Base-by-base conservation (phyloP, 2,329 filamentous ascomycete genomes). In the Chaetomium globosum region DNA sequence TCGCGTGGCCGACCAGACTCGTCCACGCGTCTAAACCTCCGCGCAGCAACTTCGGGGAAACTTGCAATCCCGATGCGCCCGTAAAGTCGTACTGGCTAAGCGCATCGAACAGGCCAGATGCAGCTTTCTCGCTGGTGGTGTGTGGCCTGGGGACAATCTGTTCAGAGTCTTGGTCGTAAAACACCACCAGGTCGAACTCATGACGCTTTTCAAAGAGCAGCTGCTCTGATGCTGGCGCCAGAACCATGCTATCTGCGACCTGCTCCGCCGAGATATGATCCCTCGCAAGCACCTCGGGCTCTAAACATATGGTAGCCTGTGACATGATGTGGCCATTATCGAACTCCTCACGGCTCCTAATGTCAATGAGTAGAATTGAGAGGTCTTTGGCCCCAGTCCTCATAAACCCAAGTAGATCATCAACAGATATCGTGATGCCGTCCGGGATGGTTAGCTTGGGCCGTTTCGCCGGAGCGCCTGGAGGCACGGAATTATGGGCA, bases 251-350 rank as follows among this genome's bases (percentile, higher is more conserved):
- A 66, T 93, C 89, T 21, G 80, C 82, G 46, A 90, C 83, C 26
- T 89, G 80, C 23, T 82, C 81, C 2, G 85, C 85, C 1, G 87
- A 88, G 23, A 89, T 83, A 54, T 86, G 88, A 53, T 89, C 85
- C 62, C 91, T 86, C 56, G 92, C 76, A 10, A 89, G 85, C 53
- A 96, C 85, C 28, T 80, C 82, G 2, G 93, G 92, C 73, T 99
- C 95, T 66, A 99, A 86, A 76, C 95, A 99, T 53, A 99, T 92
- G 48, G 93, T 91, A 6, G 87, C 89, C 63, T 88, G 88, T 6
- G 90, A 88, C 80, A 90, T 90, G 68, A 99, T 93, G 74, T 99
- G 95, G 0, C 95, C 95, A 56, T 89, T 84, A 71, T 98, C 92
- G 74, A 91, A 99, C 9, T 90, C 86, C 61, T 90, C 86, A 30